These are phyloP conservation scores for Puccinia horiana DNA, from an alignment of 1,284 basidiomycete species.

Conservation along the genomic window DNA sequence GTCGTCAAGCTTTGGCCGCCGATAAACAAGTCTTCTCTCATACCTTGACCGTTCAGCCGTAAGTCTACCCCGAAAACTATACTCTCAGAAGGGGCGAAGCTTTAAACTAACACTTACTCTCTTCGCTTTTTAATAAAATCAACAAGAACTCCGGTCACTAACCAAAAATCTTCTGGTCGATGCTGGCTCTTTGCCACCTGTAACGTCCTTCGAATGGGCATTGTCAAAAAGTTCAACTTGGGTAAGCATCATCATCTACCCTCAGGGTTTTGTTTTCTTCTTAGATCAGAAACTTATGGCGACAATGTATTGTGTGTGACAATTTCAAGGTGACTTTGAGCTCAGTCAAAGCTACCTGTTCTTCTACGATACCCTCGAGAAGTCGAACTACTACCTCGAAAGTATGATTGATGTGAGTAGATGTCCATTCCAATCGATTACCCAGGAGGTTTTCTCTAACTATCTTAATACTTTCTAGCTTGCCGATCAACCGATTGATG, in stretches of 20 bases:
- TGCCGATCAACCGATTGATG: slow-evolving; percentile 75
- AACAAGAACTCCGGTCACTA: slow-evolving; percentile 72
- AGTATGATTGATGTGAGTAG: slow-evolving; percentile 67
- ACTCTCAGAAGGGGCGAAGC: slow-evolving; percentile 65
- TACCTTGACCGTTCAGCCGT: slow-evolving; percentile 48
- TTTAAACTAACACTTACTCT: slow-evolving; percentile 63
- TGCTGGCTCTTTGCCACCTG: slow-evolving; percentile 93
- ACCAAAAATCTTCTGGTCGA: slow-evolving; percentile 81
- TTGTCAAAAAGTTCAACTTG: slow-evolving; percentile 77
- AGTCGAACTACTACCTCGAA: slow-evolving; percentile 91
- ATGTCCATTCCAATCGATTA: not conserved
- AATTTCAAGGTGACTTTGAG: slow-evolving; percentile 12
- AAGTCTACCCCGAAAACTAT: not conserved
- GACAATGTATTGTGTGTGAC: too few relatives aligned
- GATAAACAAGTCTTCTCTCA: slow-evolving; percentile 49
- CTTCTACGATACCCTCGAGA: slow-evolving; percentile 94
- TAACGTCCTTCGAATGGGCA: slow-evolving; percentile 53
- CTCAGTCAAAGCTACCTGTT: slow-evolving; percentile 73
- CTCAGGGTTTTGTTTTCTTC: too few relatives aligned
- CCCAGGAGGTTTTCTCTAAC: not conserved
- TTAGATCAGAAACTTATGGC: too few relatives aligned
- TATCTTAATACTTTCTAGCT: slow-evolving; percentile 58
- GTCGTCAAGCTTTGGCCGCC: slow-evolving; percentile 64
- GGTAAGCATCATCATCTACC: slow-evolving; percentile 86
- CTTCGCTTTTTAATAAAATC: not conserved